Evolutionary conservation across 2,329 filamentous ascomycete genomes (phyloP).

Genomic region (Gaeumannomyces tritici): DNA sequence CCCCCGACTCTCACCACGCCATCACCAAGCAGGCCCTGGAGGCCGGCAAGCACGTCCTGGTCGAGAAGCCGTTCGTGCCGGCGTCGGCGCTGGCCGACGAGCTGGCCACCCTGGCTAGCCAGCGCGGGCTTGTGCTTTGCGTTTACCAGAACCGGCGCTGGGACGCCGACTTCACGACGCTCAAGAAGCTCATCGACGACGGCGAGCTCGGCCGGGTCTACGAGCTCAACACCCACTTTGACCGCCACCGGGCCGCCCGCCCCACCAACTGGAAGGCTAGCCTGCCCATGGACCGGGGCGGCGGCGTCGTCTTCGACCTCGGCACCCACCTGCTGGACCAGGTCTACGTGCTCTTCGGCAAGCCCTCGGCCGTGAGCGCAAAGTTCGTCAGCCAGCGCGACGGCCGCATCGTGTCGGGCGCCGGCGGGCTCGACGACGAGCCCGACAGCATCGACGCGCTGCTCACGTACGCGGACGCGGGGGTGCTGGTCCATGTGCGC

Average conservation of each 20-base stretch:
- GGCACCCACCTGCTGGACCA: constrained; percentile 70
- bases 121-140: constrained; percentile 43
- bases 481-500: constrained; percentile 59
- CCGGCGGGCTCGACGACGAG: constrained; percentile 29
- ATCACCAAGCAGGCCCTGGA: constrained; percentile 56
- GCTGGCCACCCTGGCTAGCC: constrained; percentile 46
- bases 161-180: constrained; percentile 68
- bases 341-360: constrained; percentile 41
- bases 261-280: constrained; percentile 56
- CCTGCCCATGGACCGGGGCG: constrained; percentile 46
- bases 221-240: constrained; percentile 75
- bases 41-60: constrained; percentile 66
- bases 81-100: constrained; percentile 57
- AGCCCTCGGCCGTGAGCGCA: constrained; percentile 54
- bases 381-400: constrained; percentile 58
- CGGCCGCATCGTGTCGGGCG: constrained; percentile 22
- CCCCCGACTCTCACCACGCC: constrained; percentile 60
- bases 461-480: constrained; percentile 51
- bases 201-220: constrained; percentile 59
- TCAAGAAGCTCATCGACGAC: constrained; percentile 50
- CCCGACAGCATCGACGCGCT: constrained; percentile 54
- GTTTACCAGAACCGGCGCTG: constrained; percentile 73
- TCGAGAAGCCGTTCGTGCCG: constrained; percentile 77
- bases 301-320: constrained; percentile 63
- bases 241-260: constrained; percentile 56